Conservation (phyloP, 164 flowering plant species). For the Macadamia integrifolia region DNA sequence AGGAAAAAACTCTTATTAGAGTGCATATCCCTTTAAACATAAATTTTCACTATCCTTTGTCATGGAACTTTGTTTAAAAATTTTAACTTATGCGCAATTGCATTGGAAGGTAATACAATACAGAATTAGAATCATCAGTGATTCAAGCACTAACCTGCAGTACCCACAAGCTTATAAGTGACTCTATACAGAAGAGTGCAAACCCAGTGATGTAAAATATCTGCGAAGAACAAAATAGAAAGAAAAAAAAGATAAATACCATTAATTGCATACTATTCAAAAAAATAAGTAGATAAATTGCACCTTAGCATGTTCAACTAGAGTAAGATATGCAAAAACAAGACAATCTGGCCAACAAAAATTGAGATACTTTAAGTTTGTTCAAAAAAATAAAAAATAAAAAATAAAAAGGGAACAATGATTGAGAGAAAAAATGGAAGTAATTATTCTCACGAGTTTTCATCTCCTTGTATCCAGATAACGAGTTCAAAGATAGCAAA, state of each 20-base stretch:
- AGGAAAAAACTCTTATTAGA: background rate
- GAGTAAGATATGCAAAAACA: background rate
- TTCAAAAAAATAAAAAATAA: too few species aligned
- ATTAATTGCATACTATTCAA: background rate
- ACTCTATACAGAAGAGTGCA: constrained; percentile 76
- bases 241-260: background rate
- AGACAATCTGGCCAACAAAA: background rate
- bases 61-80: too few species aligned
- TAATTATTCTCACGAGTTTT: too few species aligned
- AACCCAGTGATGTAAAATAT: constrained; percentile 84
- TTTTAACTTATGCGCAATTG: background rate
- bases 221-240: constrained; percentile 36
- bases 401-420: too few species aligned
- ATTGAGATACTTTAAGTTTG: background rate
- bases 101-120: background rate
- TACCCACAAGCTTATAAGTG: constrained; percentile 87
- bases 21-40: too few species aligned
- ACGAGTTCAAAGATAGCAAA: background rate
- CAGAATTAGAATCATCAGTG: background rate
- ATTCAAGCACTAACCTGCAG: constrained; percentile 57
- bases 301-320: background rate
- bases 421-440: too few species aligned
- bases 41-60: too few species aligned
- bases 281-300: background rate
- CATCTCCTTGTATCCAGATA: too few species aligned